Evolutionary conservation across 257 asterid genomes (phyloP).

Genomic region (Handroanthus guayacan): DNA sequence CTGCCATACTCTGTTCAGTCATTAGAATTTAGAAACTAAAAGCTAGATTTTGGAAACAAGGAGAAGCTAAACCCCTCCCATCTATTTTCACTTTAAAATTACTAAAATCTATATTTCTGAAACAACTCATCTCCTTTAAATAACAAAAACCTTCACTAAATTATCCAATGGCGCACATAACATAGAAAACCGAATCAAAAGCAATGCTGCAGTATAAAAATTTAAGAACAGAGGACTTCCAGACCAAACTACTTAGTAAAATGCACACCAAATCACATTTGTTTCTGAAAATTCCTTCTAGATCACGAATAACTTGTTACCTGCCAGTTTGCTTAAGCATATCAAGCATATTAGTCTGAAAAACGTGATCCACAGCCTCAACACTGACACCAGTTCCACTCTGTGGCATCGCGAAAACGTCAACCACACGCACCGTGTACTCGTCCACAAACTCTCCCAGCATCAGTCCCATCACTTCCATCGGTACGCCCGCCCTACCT

Average conservation of each 20-base stretch:
- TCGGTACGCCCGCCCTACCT: slow-evolving; percentile 98
- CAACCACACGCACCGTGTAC: slow-evolving; percentile 94
- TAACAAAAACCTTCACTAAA: not conserved
- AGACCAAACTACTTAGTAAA: not conserved
- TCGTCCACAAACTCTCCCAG: slow-evolving; percentile 96
- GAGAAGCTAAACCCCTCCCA: not conserved
- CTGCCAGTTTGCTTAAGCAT: slow-evolving; percentile 99
- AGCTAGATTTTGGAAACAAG: no score
- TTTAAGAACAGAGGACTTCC: not conserved
- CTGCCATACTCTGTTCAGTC: no score
- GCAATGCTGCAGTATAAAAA: slow-evolving; percentile 14
- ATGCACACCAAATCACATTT: not conserved
- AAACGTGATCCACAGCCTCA: slow-evolving; percentile 97
- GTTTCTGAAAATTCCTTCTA: not conserved
- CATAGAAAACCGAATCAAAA: not conserved
- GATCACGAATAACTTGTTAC: slow-evolving; percentile 37
- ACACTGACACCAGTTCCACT: slow-evolving; percentile 99
- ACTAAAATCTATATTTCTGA: not conserved
- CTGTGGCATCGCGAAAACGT: slow-evolving; percentile 99
- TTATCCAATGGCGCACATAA: not conserved
- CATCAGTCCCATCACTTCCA: slow-evolving; percentile 99
- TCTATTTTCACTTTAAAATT: not conserved
- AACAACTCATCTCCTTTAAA: not conserved
- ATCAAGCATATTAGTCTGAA: slow-evolving; percentile 97
- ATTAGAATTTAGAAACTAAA: no score